phyloP scores from a whole-genome alignment of 2,329 filamentous ascomycete species.

The Paecilomyces niveus region DNA sequence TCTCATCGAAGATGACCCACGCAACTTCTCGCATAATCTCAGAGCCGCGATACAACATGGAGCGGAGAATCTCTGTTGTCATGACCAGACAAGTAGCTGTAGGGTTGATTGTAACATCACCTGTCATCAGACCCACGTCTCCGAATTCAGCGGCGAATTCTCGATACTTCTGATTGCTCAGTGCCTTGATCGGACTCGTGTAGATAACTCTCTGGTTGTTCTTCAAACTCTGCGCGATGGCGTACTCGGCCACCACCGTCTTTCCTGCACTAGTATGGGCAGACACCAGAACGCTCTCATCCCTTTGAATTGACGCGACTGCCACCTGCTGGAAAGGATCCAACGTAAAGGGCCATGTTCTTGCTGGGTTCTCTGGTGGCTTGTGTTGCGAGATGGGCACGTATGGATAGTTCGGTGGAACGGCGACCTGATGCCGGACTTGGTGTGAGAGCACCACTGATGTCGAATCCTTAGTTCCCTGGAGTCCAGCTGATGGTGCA shows the following conservation, averaged over 20 bases:
- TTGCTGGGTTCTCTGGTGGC: conserved; percentile 76
- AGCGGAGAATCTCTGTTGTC: conserved; percentile 98
- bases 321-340: conserved; percentile 97
- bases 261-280: conserved; percentile 97
- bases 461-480: conserved; percentile 55
- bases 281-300: conserved; percentile 93
- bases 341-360: conserved; percentile 79
- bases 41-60: conserved; percentile 95
- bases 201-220: conserved; percentile 98
- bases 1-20: conserved; percentile 98
- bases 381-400: conserved; percentile 93
- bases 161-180: conserved; percentile 98
- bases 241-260: conserved; percentile 96
- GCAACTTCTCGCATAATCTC: conserved; percentile 99
- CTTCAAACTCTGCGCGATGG: conserved; percentile 93
- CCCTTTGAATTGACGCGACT: conserved; percentile 88
- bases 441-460: conserved; percentile 83
- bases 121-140: conserved; percentile 96
- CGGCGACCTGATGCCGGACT: conserved; percentile 93
- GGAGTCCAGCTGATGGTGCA: conserved; percentile 65
- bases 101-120: conserved; percentile 98
- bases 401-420: conserved; percentile 91
- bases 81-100: conserved; percentile 97
- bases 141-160: conserved; percentile 95
- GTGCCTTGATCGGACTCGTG: conserved; percentile 96